Evolutionary conservation across 768 basidiomycete species (phyloP), one percentile per base, ranked within the genome.

Genomic region (Harrya chromipes): DNA sequence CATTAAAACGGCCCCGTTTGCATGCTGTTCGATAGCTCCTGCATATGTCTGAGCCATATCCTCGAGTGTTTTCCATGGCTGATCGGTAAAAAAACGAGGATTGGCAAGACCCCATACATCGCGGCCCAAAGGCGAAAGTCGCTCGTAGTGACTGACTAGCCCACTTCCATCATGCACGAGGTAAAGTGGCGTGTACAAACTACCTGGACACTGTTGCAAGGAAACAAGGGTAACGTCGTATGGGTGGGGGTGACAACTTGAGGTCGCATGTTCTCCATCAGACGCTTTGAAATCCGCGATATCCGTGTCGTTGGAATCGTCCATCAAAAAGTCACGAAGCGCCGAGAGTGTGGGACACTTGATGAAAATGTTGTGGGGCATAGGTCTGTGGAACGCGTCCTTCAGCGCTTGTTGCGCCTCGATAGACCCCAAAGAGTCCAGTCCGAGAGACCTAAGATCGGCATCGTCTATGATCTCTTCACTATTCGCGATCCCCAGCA

Each of bases 101-200:
- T 87, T 82, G 31, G 72, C 67, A 38, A 90, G 75, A 0, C 74
- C 83, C 80, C 81, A 88, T 3, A 88, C 72, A 17, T 71, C 59
- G 39, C 86, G 74, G 9, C 72, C 68, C 3, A 88, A 56, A 9
- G 71, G 58, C 7, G 65, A 56, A 6, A 86, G 63, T 10, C 73
- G 74, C 29, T 75, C 64, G 47, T 80, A 80, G 45, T 82, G 78
- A 29, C 69, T 70, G 16, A 76, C 67, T 12, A 85, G 62, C 0
- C 87, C 87, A 53, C 83, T 85, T 6, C 87, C 87, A 53, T 89
- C 87, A 56, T 90, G 86, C 10, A 90, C 71, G 20, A 90, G 74
- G 48, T 86, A 76, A 4, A 90, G 71, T 1, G 80, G 85, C 0
- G 64, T 46, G 4, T 42, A 50, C 12, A 45, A 23, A 9, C 62